Base-by-base conservation (phyloP, 257 asterid species). In the Galeopsis tetrahit region DNA sequence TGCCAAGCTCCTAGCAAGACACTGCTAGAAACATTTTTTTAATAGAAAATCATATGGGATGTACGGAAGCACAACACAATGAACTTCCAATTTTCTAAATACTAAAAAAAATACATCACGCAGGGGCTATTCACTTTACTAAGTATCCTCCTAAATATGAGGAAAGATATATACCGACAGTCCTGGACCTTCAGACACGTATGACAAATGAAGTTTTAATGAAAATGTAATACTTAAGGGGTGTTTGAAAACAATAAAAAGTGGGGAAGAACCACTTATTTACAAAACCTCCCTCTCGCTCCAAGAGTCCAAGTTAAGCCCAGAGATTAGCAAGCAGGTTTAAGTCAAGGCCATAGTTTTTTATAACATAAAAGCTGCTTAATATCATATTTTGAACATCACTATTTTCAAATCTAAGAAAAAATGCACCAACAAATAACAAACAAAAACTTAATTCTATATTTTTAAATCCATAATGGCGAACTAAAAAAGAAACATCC, bases 1-100 rank as follows among this genome's bases (percentile, higher is more conserved):
- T 21, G 34, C 43, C 70, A 77, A 55, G 64, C 69, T 72, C 70
- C 11, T 42, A 28, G 40, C 1, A 39, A 57, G 69, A 69, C 67
- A 53, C 58, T 42, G 32, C 5, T 2, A 3, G 31, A 49, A 58
- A 53, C 35, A 8, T 42, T 32, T 31, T 33, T 32, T 35, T 4
- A 63, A 35, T 6, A 32, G 44, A 68, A 17, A 11, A 76, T 21
- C 14, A 17, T 10, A 58, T 39, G 43, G 17, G 38, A 32, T 46
- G 34, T 61, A 58, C 1, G 42, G 44, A 53, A 43, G 57, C 38
- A 56, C 52, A 42, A 44, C 28, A 44, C 49, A 31, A 17, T 60
- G 58, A 68, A 10, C 73, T 44, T 69, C 56, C 36, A 2, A 60
- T 32, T 56, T 35, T 40, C 35, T 60, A 36, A 68, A 31, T 31